phyloP scores from a whole-genome alignment of 306 rosid genomes.

The Inga laurina region DNA sequence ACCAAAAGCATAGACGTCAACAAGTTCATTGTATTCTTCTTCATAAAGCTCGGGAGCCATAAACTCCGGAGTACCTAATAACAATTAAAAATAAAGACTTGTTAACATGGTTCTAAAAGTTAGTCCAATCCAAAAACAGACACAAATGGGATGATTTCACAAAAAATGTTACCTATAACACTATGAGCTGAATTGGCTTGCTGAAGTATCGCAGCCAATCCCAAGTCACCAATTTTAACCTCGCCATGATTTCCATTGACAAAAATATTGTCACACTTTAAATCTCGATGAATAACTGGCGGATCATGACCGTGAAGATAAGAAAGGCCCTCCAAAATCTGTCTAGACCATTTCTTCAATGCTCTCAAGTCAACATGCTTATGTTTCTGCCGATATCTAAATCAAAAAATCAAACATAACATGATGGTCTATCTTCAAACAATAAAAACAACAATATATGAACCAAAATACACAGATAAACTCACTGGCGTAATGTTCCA shows the following conservation, averaged over 20 bases:
- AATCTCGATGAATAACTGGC: slow-evolving; percentile 92
- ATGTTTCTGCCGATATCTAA: slow-evolving; percentile 89
- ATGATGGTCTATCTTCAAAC: slow-evolving; percentile 1
- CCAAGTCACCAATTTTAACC: slow-evolving; percentile 97
- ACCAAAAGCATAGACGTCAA: slow-evolving; percentile 96
- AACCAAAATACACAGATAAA: slow-evolving; percentile 1
- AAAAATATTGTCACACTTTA: slow-evolving; percentile 96
- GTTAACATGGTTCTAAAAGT: slow-evolving; percentile 17
- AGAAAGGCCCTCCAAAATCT: slow-evolving; percentile 90
- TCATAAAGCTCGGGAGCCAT: slow-evolving; percentile 99
- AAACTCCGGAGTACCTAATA: slow-evolving; percentile 91
- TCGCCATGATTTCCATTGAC: slow-evolving; percentile 99
- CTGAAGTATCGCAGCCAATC: slow-evolving; percentile 92
- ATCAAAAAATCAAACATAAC: slow-evolving; percentile 28
- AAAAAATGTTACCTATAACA: slow-evolving; percentile 70
- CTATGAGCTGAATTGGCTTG: slow-evolving; percentile 94
- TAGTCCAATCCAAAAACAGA: slow-evolving; percentile 11
- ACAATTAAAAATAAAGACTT: slow-evolving; percentile 27
- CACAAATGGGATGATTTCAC: slow-evolving; percentile 9
- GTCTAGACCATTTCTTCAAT: slow-evolving; percentile 97
- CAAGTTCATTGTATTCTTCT: slow-evolving; percentile 96
- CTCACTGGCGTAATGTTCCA: slow-evolving; percentile 93
- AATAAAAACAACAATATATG: not conserved
- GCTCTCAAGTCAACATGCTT: slow-evolving; percentile 98
- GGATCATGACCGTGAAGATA: slow-evolving; percentile 97